Conservation (phyloP, 768 basidiomycete genomes). For the Rhodotorula graminis region DNA sequence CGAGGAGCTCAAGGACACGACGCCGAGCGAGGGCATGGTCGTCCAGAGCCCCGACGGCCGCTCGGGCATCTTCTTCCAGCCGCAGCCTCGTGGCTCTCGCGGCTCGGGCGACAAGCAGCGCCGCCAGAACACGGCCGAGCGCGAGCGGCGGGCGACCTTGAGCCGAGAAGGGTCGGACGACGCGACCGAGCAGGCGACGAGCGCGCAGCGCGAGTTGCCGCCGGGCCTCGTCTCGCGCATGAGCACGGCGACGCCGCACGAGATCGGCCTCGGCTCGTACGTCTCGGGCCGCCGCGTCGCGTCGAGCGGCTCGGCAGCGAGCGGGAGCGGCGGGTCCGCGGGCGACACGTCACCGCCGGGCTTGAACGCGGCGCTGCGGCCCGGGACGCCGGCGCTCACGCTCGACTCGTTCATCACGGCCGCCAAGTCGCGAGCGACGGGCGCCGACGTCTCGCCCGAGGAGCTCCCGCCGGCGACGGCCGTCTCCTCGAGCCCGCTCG, state of each 20-base stretch:
- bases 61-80: conserved; percentile 94
- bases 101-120: conserved; percentile 15
- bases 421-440: conserved; percentile 4
- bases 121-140: background rate
- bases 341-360: background rate
- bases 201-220: background rate
- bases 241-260: conserved; percentile 16
- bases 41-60: conserved; percentile 90
- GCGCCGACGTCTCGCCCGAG: conserved; percentile 18
- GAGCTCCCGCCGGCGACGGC: background rate
- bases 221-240: background rate
- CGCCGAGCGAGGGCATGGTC: conserved; percentile 77
- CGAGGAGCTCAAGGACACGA: conserved; percentile 53
- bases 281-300: background rate
- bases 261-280: conserved; percentile 32
- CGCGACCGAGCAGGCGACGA: background rate
- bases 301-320: background rate
- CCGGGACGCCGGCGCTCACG: conserved; percentile 28
- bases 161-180: background rate
- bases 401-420: conserved; percentile 39
- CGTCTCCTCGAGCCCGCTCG: background rate
- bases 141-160: conserved; percentile 1
- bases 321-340: background rate
- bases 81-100: conserved; percentile 45
- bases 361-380: background rate